phyloP scores from a whole-genome alignment of 2,329 filamentous ascomycete species.

The Neoascochyta sp. region DNA sequence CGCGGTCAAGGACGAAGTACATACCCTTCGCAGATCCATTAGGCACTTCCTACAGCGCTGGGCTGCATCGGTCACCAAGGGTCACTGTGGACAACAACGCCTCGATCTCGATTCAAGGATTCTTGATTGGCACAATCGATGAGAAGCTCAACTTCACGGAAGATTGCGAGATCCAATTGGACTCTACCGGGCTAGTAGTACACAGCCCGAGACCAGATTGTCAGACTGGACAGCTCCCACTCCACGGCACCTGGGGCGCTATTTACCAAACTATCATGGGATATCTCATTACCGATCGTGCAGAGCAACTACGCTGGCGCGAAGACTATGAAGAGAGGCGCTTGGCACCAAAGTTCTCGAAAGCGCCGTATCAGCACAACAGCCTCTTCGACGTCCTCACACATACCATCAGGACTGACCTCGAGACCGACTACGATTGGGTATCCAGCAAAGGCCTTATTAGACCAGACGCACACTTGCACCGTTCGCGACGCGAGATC shows the following conservation, averaged over 20 bases:
- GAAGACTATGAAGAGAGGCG: conserved; percentile 6
- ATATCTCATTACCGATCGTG: background rate
- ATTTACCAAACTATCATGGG: conserved; percentile 5
- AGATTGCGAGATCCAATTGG: conserved; percentile 1
- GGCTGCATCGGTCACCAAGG: conserved; percentile 1
- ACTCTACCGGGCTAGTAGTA: background rate
- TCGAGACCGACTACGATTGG: conserved; percentile 5
- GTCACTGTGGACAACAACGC: conserved; percentile 1
- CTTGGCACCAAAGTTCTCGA: conserved; percentile 1
- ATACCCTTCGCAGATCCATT: background rate
- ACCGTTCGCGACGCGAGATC: conserved; percentile 3
- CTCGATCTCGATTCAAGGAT: conserved; percentile 3
- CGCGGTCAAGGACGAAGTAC: background rate
- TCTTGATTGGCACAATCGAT: conserved; percentile 2
- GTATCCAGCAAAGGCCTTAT: conserved; percentile 4
- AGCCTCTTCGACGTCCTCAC: conserved; percentile 4
- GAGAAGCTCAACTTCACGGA: conserved; percentile 3
- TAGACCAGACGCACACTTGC: conserved; percentile 6
- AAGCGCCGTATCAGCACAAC: conserved; percentile 4
- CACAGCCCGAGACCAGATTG: no score
- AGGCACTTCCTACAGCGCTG: conserved; percentile 3
- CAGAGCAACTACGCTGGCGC: conserved; percentile 2
- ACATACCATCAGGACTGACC: conserved; percentile 4
- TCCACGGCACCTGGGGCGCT: conserved; percentile 7
- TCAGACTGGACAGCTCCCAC: conserved; percentile 1